Conservation (phyloP, 2,329 filamentous ascomycete genomes). For the Massarina eburnea region DNA sequence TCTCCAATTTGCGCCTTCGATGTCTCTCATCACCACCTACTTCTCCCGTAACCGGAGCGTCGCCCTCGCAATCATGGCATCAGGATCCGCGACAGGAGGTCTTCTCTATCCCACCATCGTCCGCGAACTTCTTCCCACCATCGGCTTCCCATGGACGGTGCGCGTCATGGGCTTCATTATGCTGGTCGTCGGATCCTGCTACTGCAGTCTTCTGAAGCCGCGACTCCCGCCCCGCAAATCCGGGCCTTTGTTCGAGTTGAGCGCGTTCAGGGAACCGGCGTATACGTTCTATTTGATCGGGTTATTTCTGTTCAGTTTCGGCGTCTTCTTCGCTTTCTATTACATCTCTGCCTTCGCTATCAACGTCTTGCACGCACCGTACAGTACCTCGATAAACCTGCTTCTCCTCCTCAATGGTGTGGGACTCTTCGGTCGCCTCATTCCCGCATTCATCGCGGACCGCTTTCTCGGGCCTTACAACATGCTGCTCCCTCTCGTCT, state of each 20-base stretch:
- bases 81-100: slow-evolving; percentile 64
- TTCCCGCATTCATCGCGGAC: slow-evolving; percentile 59
- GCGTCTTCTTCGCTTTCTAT: slow-evolving; percentile 49
- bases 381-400: slow-evolving; percentile 55
- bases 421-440: slow-evolving; percentile 57
- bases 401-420: slow-evolving; percentile 61
- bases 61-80: slow-evolving; percentile 61
- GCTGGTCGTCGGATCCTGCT: slow-evolving; percentile 45
- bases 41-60: slow-evolving; percentile 62
- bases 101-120: slow-evolving; percentile 63
- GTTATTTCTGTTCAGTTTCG: slow-evolving; percentile 38
- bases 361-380: slow-evolving; percentile 50
- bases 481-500: slow-evolving; percentile 54
- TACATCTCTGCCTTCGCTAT: slow-evolving; percentile 47
- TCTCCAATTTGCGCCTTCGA: slow-evolving; percentile 36
- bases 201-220: slow-evolving; percentile 44
- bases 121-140: slow-evolving; percentile 56
- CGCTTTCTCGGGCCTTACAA: slow-evolving; percentile 57
- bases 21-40: slow-evolving; percentile 52
- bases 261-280: slow-evolving; percentile 45
- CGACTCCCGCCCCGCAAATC: slow-evolving; percentile 47
- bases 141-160: slow-evolving; percentile 69
- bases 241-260: slow-evolving; percentile 46
- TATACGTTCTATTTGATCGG: slow-evolving; percentile 43
- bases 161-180: slow-evolving; percentile 63